Conservation (phyloP, 1,284 basidiomycete genomes). For the Phellinidium pouzarii region DNA sequence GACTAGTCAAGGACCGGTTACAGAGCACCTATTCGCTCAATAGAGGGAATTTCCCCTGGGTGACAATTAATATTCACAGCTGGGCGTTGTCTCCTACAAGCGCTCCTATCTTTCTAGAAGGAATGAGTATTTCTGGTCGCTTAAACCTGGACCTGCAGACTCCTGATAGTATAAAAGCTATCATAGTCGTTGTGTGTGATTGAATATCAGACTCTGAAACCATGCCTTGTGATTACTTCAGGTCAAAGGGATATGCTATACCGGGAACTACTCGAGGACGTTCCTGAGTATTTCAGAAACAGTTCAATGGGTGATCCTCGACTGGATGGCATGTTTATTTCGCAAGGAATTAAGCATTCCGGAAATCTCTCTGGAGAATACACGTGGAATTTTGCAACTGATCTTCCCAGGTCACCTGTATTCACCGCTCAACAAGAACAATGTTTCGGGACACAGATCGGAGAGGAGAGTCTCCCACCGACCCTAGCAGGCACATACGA, state of each 20-base stretch:
- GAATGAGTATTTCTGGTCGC: slow-evolving; percentile 8
- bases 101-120: slow-evolving; percentile 8
- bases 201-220: neutral
- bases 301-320: slow-evolving; percentile 12
- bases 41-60: neutral
- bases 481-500: slow-evolving; percentile 4
- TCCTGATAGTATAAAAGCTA: slow-evolving; percentile 10
- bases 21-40: slow-evolving; percentile 2
- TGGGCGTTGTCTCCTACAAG: slow-evolving; percentile 5
- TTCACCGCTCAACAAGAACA: slow-evolving; percentile 1
- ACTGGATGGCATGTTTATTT: slow-evolving; percentile 3
- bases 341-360: slow-evolving; percentile 1
- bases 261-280: slow-evolving; percentile 2
- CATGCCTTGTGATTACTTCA: neutral
- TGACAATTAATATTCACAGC: slow-evolving; percentile 11
- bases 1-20: too few species aligned
- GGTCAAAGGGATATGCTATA: slow-evolving; percentile 14
- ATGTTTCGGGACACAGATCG: neutral
- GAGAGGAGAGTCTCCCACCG: slow-evolving; percentile 8
- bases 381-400: slow-evolving; percentile 19
- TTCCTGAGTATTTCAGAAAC: slow-evolving; percentile 15
- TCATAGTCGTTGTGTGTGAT: slow-evolving; percentile 12
- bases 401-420: slow-evolving; percentile 14
- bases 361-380: slow-evolving; percentile 20
- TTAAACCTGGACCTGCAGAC: slow-evolving; percentile 12